Evolutionary conservation across 768 basidiomycete genomes (phyloP).

Genomic region (Leccinum uliginosum): DNA sequence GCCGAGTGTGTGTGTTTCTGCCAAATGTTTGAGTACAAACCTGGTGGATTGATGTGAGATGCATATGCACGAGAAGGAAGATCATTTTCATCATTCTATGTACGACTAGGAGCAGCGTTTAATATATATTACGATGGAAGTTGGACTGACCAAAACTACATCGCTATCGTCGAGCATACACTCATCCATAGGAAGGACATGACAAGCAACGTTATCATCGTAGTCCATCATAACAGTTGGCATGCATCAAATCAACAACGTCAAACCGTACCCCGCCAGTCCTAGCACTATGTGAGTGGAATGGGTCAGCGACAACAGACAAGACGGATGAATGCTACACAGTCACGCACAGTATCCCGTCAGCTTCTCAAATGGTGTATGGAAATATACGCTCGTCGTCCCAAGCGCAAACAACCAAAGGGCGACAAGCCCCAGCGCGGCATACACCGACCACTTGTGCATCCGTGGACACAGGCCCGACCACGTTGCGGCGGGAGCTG

Average conservation of each 20-base stretch:
- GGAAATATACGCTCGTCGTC: constrained; percentile 45
- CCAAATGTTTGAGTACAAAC: neutral
- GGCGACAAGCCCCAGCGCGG: constrained; percentile 44
- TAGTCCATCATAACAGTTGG: neutral
- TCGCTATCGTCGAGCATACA: neutral
- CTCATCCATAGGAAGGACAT: neutral
- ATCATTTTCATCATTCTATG: too few relatives aligned
- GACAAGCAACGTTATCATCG: neutral
- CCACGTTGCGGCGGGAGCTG: too few relatives aligned
- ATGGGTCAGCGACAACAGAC: too few relatives aligned
- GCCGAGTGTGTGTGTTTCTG: constrained; percentile 41
- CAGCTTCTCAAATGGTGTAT: constrained; percentile 73
- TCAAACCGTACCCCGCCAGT: constrained; percentile 32
- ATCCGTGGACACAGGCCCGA: constrained; percentile 34
- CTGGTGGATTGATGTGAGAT: too few relatives aligned
- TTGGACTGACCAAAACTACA: neutral
- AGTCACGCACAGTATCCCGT: constrained; percentile 68
- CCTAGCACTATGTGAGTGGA: constrained; percentile 32
- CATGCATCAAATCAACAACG: constrained; percentile 14
- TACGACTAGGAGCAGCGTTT: neutral
- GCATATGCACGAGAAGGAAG: too few relatives aligned
- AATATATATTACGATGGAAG: neutral
- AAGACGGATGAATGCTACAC: constrained; percentile 11
- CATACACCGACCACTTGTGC: constrained; percentile 46
- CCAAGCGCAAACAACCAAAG: constrained; percentile 72